Percentiles rank a stretch among this genome's conserved stretches.
These are phyloP conservation scores for Fusarium sp. DNA, from an alignment of 2,329 filamentous ascomycete species.

Conservation along the genomic window DNA sequence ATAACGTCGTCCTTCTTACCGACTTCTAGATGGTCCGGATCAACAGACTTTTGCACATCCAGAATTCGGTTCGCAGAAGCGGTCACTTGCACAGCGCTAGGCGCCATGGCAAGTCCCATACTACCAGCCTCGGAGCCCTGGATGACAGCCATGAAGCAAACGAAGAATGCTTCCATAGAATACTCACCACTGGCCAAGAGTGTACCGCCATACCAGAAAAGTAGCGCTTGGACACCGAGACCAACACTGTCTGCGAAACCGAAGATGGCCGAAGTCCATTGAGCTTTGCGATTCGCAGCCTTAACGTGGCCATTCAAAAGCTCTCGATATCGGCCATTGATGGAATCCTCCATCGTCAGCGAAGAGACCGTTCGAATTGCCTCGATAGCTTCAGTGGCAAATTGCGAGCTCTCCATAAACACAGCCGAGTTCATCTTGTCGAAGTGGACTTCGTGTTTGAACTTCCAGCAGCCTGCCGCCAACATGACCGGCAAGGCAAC, in stretches of 20 bases:
- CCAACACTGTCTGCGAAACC: slow-evolving; percentile 54
- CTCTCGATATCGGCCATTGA: slow-evolving; percentile 55
- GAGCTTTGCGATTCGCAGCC: slow-evolving; percentile 48
- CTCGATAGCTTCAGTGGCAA: slow-evolving; percentile 71
- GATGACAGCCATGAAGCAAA: slow-evolving; percentile 64
- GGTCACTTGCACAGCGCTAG: slow-evolving; percentile 37
- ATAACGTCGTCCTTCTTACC: slow-evolving; percentile 34
- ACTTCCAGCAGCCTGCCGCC: slow-evolving; percentile 51
- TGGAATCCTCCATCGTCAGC: slow-evolving; percentile 69
- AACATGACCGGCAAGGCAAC: slow-evolving; percentile 52
- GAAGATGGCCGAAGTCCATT: slow-evolving; percentile 50
- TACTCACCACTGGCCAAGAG: slow-evolving; percentile 48
- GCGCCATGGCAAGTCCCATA: slow-evolving; percentile 28
- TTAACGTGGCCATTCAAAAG: slow-evolving; percentile 52
- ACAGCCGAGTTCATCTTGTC: slow-evolving; percentile 68
- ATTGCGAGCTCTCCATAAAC: slow-evolving; percentile 70
- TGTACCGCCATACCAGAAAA: slow-evolving; percentile 63
- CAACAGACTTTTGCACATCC: slow-evolving; percentile 35
- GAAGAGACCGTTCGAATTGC: slow-evolving; percentile 72
- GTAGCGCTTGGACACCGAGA: slow-evolving; percentile 59
- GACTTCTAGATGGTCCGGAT: neutral
- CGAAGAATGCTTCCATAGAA: slow-evolving; percentile 61
- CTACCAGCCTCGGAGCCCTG: slow-evolving; percentile 60
- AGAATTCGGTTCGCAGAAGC: slow-evolving; percentile 47
- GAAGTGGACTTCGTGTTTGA: slow-evolving; percentile 65